Evolutionary conservation across 768 basidiomycete species (phyloP).

Genomic region (Piloderma croceum): DNA sequence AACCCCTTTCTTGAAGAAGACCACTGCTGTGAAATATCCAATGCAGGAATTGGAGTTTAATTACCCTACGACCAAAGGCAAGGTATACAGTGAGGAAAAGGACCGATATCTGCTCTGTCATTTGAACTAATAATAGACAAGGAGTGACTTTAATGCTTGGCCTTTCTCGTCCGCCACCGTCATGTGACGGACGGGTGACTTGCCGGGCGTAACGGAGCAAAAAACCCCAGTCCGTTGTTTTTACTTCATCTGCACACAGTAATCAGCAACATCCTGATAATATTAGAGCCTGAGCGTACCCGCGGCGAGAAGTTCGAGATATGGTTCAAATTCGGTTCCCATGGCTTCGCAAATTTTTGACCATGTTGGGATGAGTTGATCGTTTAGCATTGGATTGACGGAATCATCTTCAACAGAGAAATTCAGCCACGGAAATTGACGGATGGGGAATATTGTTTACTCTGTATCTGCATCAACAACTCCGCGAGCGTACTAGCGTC

Average conservation of each 20-base stretch:
- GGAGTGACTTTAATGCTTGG: constrained; percentile 81
- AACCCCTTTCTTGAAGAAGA: constrained; percentile 76
- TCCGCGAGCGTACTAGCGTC: constrained; percentile 72
- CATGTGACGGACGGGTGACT: constrained; percentile 72
- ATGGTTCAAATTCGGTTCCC: constrained; percentile 80
- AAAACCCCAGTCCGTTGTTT: constrained; percentile 47
- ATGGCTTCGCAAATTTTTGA: constrained; percentile 84
- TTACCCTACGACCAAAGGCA: constrained; percentile 94
- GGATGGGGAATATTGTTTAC: constrained; percentile 31
- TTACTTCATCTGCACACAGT: constrained; percentile 41
- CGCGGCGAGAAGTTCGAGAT: constrained; percentile 71
- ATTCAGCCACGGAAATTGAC: neutral
- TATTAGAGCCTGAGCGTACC: constrained; percentile 37
- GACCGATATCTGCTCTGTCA: constrained; percentile 92
- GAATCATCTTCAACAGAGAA: constrained; percentile 53
- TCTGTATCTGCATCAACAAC: constrained; percentile 71
- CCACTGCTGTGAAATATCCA: constrained; percentile 76
- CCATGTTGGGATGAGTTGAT: constrained; percentile 84
- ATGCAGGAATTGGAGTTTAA: constrained; percentile 97
- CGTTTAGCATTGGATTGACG: constrained; percentile 62
- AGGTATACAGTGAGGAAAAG: constrained; percentile 94
- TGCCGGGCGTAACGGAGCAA: constrained; percentile 80
- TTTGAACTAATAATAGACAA: constrained; percentile 82
- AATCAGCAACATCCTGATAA: constrained; percentile 1
- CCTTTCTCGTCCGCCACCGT: constrained; percentile 83